Percentiles rank a stretch among this genome's conserved stretches.
phyloP scores from a whole-genome alignment of 768 basidiomycete species.

The Naematelia aurantialba region DNA sequence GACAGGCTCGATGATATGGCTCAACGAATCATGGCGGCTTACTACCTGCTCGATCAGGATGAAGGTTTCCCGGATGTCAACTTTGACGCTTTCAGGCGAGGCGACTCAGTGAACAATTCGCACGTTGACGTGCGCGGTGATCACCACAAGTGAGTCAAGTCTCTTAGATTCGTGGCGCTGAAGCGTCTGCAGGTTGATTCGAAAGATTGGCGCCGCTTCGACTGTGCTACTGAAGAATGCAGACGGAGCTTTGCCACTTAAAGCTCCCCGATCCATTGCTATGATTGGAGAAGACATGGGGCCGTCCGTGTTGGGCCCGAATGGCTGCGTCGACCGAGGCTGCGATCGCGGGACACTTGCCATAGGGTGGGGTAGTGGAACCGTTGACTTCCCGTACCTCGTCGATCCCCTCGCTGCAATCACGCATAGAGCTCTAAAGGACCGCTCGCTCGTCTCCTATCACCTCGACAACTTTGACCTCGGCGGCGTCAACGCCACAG shows the following conservation, averaged over 20 bases:
- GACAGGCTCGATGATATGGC: constrained; percentile 60
- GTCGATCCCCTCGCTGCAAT: constrained; percentile 78
- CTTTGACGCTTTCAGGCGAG: constrained; percentile 58
- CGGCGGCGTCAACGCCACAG: constrained; percentile 50
- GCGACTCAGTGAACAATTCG: constrained; percentile 38
- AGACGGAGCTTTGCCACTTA: constrained; percentile 59
- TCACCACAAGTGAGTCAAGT: constrained; percentile 55
- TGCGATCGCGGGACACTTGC: constrained; percentile 63
- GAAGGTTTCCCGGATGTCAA: constrained; percentile 61
- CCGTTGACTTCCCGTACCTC: constrained; percentile 65
- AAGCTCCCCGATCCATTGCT: constrained; percentile 56
- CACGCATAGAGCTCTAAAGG: constrained; percentile 64
- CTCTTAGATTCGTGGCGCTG: background rate
- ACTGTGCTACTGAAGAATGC: constrained; percentile 74
- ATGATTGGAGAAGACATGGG: constrained; percentile 61
- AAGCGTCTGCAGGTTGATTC: constrained; percentile 54
- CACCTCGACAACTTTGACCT: constrained; percentile 68
- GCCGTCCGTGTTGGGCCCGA: constrained; percentile 65
- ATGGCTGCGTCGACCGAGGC: constrained; percentile 63
- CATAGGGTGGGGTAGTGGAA: constrained; percentile 91
- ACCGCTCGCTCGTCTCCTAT: constrained; percentile 66
- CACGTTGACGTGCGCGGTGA: constrained; percentile 61
- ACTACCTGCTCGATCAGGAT: constrained; percentile 49
- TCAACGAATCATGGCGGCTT: constrained; percentile 62
- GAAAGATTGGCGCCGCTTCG: constrained; percentile 69